phyloP scores from a whole-genome alignment of 179 eudicot genomes.

The Gypsophila paniculata region DNA sequence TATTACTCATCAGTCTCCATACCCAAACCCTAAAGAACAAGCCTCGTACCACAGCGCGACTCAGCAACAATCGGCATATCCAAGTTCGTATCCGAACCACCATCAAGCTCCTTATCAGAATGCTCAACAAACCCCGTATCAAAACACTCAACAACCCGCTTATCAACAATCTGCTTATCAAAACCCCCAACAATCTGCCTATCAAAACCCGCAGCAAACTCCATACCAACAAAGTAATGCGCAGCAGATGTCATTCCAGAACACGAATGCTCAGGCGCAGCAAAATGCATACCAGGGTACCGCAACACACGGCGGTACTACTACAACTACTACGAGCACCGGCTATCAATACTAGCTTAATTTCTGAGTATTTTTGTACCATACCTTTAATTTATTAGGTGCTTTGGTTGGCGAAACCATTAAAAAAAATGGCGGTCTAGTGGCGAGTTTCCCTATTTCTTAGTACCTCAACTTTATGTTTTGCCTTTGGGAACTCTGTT shows the following conservation, averaged over 20 bases:
- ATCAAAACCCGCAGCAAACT: slow-evolving; percentile 11
- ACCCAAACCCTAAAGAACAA: slow-evolving; percentile 29
- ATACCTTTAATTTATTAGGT: slow-evolving; percentile 25
- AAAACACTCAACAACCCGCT: slow-evolving; percentile 7
- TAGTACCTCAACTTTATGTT: not conserved
- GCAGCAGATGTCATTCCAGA: slow-evolving; percentile 32
- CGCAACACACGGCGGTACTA: slow-evolving; percentile 25
- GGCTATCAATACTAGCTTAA: slow-evolving; percentile 38
- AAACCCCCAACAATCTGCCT: slow-evolving; percentile 9
- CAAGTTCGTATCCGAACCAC: not conserved
- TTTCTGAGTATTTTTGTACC: slow-evolving; percentile 36
- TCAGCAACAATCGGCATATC: slow-evolving; percentile 23
- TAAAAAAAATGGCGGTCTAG: slow-evolving; percentile 17
- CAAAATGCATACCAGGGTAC: slow-evolving; percentile 30
- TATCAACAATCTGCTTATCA: slow-evolving; percentile 11
- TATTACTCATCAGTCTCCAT: slow-evolving; percentile 31
- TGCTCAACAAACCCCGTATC: slow-evolving; percentile 27
- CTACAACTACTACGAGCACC: not conserved
- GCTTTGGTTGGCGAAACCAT: slow-evolving; percentile 12
- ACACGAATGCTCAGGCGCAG: slow-evolving; percentile 29
- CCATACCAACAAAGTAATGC: slow-evolving; percentile 26
- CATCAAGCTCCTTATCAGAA: slow-evolving; percentile 20
- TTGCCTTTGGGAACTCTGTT: slow-evolving; percentile 3
- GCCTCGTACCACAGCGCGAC: slow-evolving; percentile 22
- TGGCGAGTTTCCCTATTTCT: slow-evolving; percentile 5